A percentile compares a stretch with the other conserved stretches of the same genome.
Conservation (phyloP, 345 rosid genomes). For the Gossypium bickii region DNA sequence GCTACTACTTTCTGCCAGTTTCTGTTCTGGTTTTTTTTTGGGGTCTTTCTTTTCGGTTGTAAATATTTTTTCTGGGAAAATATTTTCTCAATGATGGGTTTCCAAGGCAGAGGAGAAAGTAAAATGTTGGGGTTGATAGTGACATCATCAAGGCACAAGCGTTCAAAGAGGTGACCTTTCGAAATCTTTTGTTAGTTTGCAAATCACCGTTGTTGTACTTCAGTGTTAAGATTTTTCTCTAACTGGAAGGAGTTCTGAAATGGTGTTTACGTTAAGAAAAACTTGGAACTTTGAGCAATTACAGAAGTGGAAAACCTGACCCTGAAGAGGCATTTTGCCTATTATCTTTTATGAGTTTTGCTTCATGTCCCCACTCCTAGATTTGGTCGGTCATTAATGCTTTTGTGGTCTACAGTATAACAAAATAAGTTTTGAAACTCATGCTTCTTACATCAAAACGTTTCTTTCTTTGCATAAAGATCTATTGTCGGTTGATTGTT, state of each 20-base stretch:
- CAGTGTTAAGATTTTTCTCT: conserved; percentile 10
- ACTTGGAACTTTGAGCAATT: conserved; percentile 19
- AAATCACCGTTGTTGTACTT: conserved; percentile 4
- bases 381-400: conserved; percentile 11
- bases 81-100: conserved; percentile 42
- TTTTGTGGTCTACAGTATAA: conserved; percentile 23
- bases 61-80: conserved; percentile 13
- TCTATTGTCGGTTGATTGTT: not conserved
- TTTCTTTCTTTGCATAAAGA: conserved; percentile 5
- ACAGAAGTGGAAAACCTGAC: conserved; percentile 12
- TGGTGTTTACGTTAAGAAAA: conserved; percentile 6
- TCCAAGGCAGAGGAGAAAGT: conserved; percentile 43
- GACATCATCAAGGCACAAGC: conserved; percentile 53
- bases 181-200: conserved; percentile 27
- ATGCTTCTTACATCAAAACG: not conserved
- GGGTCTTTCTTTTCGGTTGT: not conserved
- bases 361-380: conserved; percentile 14
- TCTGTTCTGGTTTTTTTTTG: conserved; percentile 9
- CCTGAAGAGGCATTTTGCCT: conserved; percentile 6
- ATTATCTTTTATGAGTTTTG: conserved; percentile 16
- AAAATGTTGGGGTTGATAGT: conserved; percentile 52
- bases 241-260: conserved; percentile 28
- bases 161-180: conserved; percentile 73
- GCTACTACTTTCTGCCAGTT: conserved; percentile 10
- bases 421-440: conserved; percentile 5